A percentile compares a stretch with the other conserved stretches of the same genome.
These are phyloP conservation scores for Acrodontium crateriforme DNA, from an alignment of 2,329 filamentous ascomycete genomes.

Conservation along the genomic window DNA sequence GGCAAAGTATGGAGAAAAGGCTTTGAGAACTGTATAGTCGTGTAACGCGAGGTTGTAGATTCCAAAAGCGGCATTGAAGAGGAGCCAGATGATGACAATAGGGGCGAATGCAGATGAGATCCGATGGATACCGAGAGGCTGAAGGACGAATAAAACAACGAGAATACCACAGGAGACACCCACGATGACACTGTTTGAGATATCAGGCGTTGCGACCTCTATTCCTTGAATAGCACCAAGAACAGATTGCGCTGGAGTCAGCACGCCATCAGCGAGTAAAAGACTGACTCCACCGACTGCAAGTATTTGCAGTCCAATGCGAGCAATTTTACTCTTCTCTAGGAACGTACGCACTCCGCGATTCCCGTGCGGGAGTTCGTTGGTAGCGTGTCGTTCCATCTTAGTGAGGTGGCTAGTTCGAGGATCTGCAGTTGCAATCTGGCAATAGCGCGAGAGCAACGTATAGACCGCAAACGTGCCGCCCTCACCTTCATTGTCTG, in stretches of 20 bases:
- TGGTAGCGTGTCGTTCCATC: slow-evolving; percentile 44
- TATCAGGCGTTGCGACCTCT: slow-evolving; percentile 42
- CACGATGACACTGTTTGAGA: slow-evolving; percentile 43
- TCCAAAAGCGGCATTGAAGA: slow-evolving; percentile 49
- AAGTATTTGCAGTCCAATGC: slow-evolving; percentile 43
- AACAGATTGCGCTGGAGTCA: slow-evolving; percentile 57
- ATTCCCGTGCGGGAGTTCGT: slow-evolving; percentile 40
- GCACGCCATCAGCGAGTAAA: slow-evolving; percentile 51
- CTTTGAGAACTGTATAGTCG: slow-evolving; percentile 36
- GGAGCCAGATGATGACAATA: slow-evolving; percentile 50
- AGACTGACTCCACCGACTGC: slow-evolving; percentile 53
- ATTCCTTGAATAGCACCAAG: slow-evolving; percentile 50
- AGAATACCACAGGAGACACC: slow-evolving; percentile 51
- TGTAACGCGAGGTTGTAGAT: slow-evolving; percentile 41
- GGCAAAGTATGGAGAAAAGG: slow-evolving; percentile 42
- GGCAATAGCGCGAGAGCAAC: slow-evolving; percentile 45
- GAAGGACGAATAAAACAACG: slow-evolving; percentile 46
- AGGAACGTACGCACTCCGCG: slow-evolving; percentile 41
- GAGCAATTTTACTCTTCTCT: slow-evolving; percentile 40
- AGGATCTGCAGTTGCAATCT: slow-evolving; percentile 47
- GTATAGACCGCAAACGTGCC: slow-evolving; percentile 58
- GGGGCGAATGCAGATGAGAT: slow-evolving; percentile 51
- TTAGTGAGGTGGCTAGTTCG: slow-evolving; percentile 39
- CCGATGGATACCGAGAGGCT: slow-evolving; percentile 49
- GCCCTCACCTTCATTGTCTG: slow-evolving; percentile 57